Percentiles rank a stretch among this genome's conserved stretches.
These are phyloP conservation scores for Leucosporidium scottii DNA, from an alignment of 768 basidiomycete genomes.

Conservation along the genomic window DNA sequence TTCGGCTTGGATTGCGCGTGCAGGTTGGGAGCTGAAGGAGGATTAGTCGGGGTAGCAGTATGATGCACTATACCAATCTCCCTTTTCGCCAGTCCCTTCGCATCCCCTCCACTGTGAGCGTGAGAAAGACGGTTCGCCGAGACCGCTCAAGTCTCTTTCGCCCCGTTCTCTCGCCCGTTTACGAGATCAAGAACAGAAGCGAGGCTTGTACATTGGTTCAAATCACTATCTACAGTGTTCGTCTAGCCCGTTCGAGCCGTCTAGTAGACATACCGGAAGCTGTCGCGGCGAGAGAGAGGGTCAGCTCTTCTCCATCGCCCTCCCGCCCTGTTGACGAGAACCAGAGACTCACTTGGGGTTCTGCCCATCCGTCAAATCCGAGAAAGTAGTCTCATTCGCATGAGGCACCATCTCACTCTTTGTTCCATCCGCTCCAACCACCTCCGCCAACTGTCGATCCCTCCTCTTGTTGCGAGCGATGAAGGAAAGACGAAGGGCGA, in stretches of 20 bases:
- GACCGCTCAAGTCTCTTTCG: no score
- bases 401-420: constrained; percentile 5
- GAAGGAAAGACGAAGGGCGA: constrained; percentile 36
- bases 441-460: constrained; percentile 27
- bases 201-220: no score
- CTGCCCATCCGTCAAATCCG: constrained; percentile 41
- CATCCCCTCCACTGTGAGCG: no score
- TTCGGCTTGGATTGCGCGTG: no score
- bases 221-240: no score
- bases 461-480: constrained; percentile 40
- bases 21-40: constrained; percentile 34
- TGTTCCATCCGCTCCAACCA: neutral
- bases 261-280: neutral
- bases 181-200: no score
- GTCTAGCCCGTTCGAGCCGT: neutral
- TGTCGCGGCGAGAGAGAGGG: neutral
- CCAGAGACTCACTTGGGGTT: constrained; percentile 29
- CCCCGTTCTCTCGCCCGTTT: no score
- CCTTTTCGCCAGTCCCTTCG: no score
- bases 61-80: no score
- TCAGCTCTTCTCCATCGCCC: neutral
- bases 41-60: neutral
- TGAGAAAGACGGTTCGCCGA: no score
- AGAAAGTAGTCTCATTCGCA: constrained; percentile 38
- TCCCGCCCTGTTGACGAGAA: no score